These are phyloP conservation scores for Cladobotryum mycophilum DNA, from an alignment of 2,329 filamentous ascomycete genomes.

Conservation along the genomic window DNA sequence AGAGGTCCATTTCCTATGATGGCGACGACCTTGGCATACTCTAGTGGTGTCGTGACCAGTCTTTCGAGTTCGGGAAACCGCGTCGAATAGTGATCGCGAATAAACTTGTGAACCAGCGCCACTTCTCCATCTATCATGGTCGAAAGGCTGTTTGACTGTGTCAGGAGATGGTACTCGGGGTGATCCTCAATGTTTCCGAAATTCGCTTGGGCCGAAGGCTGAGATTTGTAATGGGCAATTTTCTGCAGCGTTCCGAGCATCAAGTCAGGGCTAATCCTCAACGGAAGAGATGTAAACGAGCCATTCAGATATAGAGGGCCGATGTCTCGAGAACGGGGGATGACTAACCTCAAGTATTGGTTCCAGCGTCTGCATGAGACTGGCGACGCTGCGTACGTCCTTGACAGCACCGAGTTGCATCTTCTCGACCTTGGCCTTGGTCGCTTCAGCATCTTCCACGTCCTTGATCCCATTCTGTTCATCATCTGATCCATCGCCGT, in stretches of 20 bases:
- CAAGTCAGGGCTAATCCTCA: conserved; percentile 62
- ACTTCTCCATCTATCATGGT: conserved; percentile 93
- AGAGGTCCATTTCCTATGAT: conserved; percentile 90
- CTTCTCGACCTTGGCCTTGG: conserved; percentile 75
- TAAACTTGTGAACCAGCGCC: conserved; percentile 89
- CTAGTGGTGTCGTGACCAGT: conserved; percentile 83
- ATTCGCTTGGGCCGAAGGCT: conserved; percentile 55
- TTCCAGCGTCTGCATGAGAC: conserved; percentile 73
- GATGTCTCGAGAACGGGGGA: conserved; percentile 18
- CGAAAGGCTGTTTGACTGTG: conserved; percentile 81
- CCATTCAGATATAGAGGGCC: conserved; percentile 21
- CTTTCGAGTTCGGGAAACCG: conserved; percentile 90
- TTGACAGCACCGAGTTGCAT: conserved; percentile 68
- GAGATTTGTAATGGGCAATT: conserved; percentile 69
- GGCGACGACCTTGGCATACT: conserved; percentile 91
- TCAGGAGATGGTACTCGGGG: conserved; percentile 82
- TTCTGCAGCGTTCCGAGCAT: conserved; percentile 54
- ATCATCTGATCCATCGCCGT: conserved; percentile 37
- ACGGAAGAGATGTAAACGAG: conserved; percentile 57
- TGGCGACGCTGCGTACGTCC: conserved; percentile 74
- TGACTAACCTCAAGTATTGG: conserved; percentile 74
- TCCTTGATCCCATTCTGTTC: conserved; percentile 48
- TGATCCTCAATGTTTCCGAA: conserved; percentile 86
- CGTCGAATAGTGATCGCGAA: conserved; percentile 89
- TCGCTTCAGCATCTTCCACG: conserved; percentile 59